Evolutionary conservation across 768 basidiomycete species (phyloP).

Genomic region (Hypholoma sublateritium): DNA sequence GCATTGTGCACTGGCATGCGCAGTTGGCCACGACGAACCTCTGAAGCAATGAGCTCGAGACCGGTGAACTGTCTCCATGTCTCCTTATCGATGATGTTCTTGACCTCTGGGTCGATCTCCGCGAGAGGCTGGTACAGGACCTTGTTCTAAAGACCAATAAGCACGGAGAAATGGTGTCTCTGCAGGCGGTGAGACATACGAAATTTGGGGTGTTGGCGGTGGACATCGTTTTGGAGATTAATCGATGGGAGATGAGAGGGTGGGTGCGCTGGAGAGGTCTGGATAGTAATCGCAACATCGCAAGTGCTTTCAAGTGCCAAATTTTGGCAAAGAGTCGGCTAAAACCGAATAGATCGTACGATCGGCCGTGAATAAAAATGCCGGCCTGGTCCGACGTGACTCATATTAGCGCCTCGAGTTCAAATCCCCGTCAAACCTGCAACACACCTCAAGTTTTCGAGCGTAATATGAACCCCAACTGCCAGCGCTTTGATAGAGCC

Average conservation of each 20-base stretch:
- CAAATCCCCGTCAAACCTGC: too few relatives aligned
- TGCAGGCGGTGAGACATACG: conserved; percentile 36
- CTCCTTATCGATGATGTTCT: conserved; percentile 98
- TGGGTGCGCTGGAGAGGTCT: conserved; percentile 34
- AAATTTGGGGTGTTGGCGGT: conserved; percentile 58
- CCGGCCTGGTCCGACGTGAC: too few relatives aligned
- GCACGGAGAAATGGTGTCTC: background rate
- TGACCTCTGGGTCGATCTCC: conserved; percentile 91
- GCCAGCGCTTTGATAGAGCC: too few relatives aligned
- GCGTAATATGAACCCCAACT: too few relatives aligned
- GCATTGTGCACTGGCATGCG: background rate
- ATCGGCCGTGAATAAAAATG: conserved; percentile 14
- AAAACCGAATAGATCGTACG: conserved; percentile 25
- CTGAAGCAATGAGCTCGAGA: conserved; percentile 97
- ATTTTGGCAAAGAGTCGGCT: conserved; percentile 21
- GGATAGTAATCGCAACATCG: conserved; percentile 40
- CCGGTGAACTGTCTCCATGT: conserved; percentile 98
- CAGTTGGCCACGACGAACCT: conserved; percentile 50
- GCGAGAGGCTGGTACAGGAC: conserved; percentile 84
- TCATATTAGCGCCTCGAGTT: too few relatives aligned
- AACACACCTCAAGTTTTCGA: too few relatives aligned
- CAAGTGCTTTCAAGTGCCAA: conserved; percentile 19
- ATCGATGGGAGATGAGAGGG: conserved; percentile 27
- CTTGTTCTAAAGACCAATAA: conserved; percentile 67
- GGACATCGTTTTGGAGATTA: conserved; percentile 54